phyloP scores from a whole-genome alignment of 495 filamentous ascomycete genomes.

The Penicillium paxilli region DNA sequence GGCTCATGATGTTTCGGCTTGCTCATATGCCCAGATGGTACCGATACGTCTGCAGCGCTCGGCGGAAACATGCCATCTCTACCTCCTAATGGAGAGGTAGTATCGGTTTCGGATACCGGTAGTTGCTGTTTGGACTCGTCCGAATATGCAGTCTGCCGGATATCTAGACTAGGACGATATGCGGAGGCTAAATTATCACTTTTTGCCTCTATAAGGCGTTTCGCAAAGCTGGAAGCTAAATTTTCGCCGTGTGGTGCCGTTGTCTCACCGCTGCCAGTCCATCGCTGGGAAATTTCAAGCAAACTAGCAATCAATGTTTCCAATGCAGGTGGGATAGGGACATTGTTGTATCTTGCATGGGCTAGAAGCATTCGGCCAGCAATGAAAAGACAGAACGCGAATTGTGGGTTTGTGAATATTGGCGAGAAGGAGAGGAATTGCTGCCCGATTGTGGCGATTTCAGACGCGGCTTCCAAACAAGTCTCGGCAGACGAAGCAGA shows the following conservation, averaged over 20 bases:
- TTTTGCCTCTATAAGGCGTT: conserved; percentile 26
- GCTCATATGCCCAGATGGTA: not conserved
- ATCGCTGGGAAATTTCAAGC: conserved; percentile 11
- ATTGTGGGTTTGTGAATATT: conserved; percentile 22
- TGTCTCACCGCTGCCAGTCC: conserved; percentile 22
- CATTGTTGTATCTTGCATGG: conserved; percentile 25
- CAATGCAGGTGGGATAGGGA: conserved; percentile 11
- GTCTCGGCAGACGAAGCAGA: conserved; percentile 20
- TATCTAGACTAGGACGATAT: conserved; percentile 24
- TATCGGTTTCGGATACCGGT: not conserved
- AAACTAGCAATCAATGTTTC: conserved; percentile 16
- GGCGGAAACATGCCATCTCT: not conserved
- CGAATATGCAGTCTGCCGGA: conserved; percentile 37
- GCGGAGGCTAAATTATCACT: conserved; percentile 17
- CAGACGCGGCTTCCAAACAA: conserved; percentile 25
- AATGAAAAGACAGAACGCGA: conserved; percentile 26
- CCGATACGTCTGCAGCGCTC: not conserved
- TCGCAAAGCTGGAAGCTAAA: conserved; percentile 35
- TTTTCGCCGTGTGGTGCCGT: conserved; percentile 13
- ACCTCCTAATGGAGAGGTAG: not conserved
- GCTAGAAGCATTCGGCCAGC: conserved; percentile 33
- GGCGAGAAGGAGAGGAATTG: conserved; percentile 19
- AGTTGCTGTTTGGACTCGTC: conserved; percentile 19
- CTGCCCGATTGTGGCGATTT: conserved; percentile 19
- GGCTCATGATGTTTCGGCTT: conserved; percentile 10